A percentile compares a stretch with the other conserved stretches of the same genome.
Evolutionary conservation across 148 eudicot species (phyloP).

Genomic region (Silene uniflora): DNA sequence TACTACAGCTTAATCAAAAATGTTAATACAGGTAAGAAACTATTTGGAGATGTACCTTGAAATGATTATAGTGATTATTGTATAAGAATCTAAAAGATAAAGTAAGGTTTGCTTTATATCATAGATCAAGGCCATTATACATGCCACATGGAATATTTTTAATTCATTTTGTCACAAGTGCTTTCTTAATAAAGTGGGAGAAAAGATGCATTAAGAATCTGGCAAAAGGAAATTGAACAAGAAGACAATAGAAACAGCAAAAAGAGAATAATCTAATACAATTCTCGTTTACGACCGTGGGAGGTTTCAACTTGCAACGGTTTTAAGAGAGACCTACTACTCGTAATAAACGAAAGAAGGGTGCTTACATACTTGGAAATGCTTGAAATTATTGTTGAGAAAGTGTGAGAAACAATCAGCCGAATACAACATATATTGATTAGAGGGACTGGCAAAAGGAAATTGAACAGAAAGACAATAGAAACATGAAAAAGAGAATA

Average conservation of each 20-base stretch:
- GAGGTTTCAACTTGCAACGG: no score
- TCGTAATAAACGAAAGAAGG: neutral
- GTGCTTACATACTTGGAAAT: neutral
- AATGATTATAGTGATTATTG: constrained; percentile 27
- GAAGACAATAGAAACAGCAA: constrained; percentile 24
- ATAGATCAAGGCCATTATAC: constrained; percentile 40
- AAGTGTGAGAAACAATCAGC: constrained; percentile 2
- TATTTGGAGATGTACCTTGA: neutral
- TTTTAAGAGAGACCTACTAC: neutral
- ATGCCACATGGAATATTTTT: constrained; percentile 24
- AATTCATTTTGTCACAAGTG: constrained; percentile 33
- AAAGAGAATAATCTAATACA: constrained; percentile 9
- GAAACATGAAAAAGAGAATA: constrained; percentile 8
- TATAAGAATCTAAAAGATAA: constrained; percentile 27
- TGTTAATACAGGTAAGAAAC: constrained; percentile 13
- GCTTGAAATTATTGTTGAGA: neutral
- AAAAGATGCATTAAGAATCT: constrained; percentile 22
- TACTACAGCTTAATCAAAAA: constrained; percentile 12
- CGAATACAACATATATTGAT: neutral
- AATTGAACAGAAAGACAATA: constrained; percentile 29
- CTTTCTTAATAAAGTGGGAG: constrained; percentile 19
- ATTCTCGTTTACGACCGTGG: neutral
- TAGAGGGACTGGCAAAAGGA: constrained; percentile 25
- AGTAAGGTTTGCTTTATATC: constrained; percentile 46
- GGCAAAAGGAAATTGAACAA: constrained; percentile 26